Base-by-base conservation (phyloP, 2,329 filamentous ascomycete species). In the Talaromyces sp. region DNA sequence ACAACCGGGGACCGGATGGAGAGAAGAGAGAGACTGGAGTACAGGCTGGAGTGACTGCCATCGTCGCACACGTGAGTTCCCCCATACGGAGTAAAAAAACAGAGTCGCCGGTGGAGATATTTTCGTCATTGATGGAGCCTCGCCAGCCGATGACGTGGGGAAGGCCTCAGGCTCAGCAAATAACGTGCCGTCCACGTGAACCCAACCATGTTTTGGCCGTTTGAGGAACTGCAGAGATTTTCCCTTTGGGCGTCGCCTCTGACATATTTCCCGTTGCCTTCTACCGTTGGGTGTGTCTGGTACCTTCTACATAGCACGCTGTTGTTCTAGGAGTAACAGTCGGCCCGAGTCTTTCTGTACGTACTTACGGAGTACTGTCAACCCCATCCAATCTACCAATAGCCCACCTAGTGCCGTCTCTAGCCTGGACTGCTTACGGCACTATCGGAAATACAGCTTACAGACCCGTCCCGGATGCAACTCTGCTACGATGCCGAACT, bases 61-160 rank as follows among this genome's bases (percentile, higher is more conserved):
- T 22, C 22, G 22, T 22, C 22, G 27, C 14, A 50, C 22, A 48
- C 45, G 45, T 27, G 45, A 19, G 22, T 35, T 54, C 8, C 50
- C 27, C 50, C 50, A 22, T 37, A 57, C 33, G 11, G 35, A 31
- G 8, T 31, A 19, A n/a, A 16, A 16, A 47, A 9, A 5, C 3
- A 22, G 48, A 27, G 33, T 39, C 6, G 3, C 1, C 35, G n/a
- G 52, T 57, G 54, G 54, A 16, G 54, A 24, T 39, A 22, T 5
- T 56, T 59, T 59, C 56, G 56, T 59, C 56, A 59, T 59, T 43
- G 31, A 58, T n/a, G 24, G 13, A 37, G 35, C 10, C 35, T 11
- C 19, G 13, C n/a, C 33, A 1, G 22, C 19, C 27, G 3, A 58
- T 58, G 56, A 43, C 56, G 56, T 59, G 56, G 56, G 56, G 56